Percentiles rank a stretch among this genome's conserved stretches.
Conservation (phyloP, 441 rosid genomes). For the Melastoma candidum region DNA sequence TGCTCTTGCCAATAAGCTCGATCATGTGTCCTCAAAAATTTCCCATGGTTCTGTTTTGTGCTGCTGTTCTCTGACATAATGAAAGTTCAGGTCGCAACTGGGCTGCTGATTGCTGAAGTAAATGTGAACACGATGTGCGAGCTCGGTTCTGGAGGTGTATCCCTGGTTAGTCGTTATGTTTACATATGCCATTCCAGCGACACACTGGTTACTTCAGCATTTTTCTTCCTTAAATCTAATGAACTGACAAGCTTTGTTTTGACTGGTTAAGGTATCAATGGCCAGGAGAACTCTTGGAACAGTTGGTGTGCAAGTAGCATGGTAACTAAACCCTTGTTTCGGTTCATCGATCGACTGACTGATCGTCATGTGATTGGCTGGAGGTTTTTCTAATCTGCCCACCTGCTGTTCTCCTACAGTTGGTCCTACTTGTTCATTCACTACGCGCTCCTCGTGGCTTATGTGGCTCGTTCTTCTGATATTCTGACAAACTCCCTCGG, state of each 20-base stretch:
- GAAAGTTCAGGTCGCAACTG: conserved; percentile 58
- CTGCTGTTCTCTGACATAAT: background rate
- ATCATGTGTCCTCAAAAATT: background rate
- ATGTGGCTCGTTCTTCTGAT: conserved; percentile 92
- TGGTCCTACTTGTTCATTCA: conserved; percentile 92
- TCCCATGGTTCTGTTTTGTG: too few species aligned
- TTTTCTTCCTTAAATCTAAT: background rate
- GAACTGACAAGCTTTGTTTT: background rate
- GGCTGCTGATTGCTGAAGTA: conserved; percentile 86
- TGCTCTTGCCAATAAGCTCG: background rate
- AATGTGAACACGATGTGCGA: conserved; percentile 89
- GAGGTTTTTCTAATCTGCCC: conserved; percentile 2
- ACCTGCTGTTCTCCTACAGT: conserved; percentile 37
- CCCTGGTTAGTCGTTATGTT: conserved; percentile 39
- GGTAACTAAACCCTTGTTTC: conserved; percentile 25
- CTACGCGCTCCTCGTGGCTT: conserved; percentile 81
- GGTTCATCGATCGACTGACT: background rate
- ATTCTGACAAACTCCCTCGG: conserved; percentile 66
- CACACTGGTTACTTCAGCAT: background rate
- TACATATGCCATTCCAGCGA: background rate
- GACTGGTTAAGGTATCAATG: conserved; percentile 64
- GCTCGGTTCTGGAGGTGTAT: conserved; percentile 88
- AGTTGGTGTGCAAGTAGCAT: conserved; percentile 74
- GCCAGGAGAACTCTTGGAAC: conserved; percentile 77
- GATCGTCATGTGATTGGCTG: background rate